phyloP scores from a whole-genome alignment of 2,329 filamentous ascomycete species.

The Aureobasidium uvarum region DNA sequence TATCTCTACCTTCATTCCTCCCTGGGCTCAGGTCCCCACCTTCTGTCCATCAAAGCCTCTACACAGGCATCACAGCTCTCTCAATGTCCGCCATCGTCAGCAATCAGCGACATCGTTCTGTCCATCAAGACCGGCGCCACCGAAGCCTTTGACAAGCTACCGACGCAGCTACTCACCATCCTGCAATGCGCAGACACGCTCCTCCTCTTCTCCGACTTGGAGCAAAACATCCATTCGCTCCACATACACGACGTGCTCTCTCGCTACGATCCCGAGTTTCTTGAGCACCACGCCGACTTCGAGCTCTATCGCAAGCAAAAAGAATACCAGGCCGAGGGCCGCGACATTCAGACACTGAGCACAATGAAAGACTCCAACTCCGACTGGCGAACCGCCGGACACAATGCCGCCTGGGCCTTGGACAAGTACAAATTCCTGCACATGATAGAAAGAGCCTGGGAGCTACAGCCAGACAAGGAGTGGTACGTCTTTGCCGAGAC shows the following conservation, averaged over 20 bases:
- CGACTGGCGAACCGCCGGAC: conserved; percentile 29
- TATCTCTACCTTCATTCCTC: conserved; percentile 17
- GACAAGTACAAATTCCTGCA: conserved; percentile 56
- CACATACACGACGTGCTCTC: conserved; percentile 52
- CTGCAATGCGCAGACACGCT: conserved; percentile 57
- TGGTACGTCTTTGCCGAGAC: conserved; percentile 56
- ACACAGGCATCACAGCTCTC: not conserved
- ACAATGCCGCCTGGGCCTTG: conserved; percentile 42
- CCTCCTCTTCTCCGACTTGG: conserved; percentile 59
- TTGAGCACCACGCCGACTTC: conserved; percentile 30
- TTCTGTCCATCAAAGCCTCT: not conserved
- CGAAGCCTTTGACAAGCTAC: conserved; percentile 56
- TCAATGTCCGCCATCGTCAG: conserved; percentile 28
- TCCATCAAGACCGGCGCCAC: conserved; percentile 60
- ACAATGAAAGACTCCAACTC: conserved; percentile 25
- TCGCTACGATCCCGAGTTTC: conserved; percentile 36
- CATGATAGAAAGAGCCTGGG: conserved; percentile 51
- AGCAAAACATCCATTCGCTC: conserved; percentile 52
- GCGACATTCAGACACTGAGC: conserved; percentile 29
- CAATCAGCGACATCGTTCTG: conserved; percentile 54
- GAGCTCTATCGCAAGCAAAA: conserved; percentile 32
- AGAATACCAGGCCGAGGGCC: conserved; percentile 29
- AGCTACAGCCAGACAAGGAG: conserved; percentile 45
- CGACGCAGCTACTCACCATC: conserved; percentile 55
- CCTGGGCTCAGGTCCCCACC: not conserved